A percentile compares a stretch with the other conserved stretches of the same genome.
Evolutionary conservation across 208 protist genomes (phyloP).

Genomic region (Trypanosoma melophagium): DNA sequence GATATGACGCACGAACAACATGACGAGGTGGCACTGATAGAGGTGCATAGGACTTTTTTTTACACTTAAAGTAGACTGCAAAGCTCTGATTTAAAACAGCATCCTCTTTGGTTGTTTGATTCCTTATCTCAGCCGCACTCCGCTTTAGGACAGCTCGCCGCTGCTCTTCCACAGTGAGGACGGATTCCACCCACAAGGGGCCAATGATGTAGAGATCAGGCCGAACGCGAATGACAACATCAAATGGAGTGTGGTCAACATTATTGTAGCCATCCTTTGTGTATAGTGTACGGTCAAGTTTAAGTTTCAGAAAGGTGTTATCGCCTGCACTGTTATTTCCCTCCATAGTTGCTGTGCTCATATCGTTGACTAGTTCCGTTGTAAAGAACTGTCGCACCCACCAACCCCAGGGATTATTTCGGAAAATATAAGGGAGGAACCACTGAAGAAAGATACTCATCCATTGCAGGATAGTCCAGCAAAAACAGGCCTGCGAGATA

Average conservation of each 20-base stretch:
- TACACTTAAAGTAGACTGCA: neutral
- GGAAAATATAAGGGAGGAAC: neutral
- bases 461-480: neutral
- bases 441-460: neutral
- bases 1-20: neutral
- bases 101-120: neutral
- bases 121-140: neutral
- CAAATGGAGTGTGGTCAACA: neutral
- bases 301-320: neutral
- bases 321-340: neutral
- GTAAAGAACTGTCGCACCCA: neutral
- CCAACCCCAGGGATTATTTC: neutral
- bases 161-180: neutral
- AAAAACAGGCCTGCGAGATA: neutral
- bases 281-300: neutral
- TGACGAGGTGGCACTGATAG: neutral
- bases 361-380: neutral
- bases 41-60: neutral
- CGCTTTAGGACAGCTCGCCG: neutral
- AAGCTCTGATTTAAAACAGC: neutral
- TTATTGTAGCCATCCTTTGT: neutral
- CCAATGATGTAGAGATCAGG: constrained; percentile 1
- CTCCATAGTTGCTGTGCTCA: neutral
- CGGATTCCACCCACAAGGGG: neutral
- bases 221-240: constrained; percentile 1